Percentiles rank a stretch among this genome's conserved stretches.
These are phyloP conservation scores for Salix exigua DNA, from an alignment of 345 rosid genomes.

Conservation along the genomic window DNA sequence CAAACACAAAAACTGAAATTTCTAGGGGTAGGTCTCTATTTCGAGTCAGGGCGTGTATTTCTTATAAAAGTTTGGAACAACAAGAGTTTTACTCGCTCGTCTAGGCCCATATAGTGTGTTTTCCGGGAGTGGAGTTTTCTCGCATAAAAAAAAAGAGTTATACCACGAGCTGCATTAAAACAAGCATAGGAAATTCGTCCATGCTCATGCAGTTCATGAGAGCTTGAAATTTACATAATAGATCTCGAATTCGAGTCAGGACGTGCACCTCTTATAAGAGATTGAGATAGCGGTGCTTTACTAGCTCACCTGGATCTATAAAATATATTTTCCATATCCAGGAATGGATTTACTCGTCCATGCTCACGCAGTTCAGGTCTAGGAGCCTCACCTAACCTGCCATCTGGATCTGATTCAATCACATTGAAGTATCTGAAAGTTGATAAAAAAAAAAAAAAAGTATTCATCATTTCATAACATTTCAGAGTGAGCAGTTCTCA, in stretches of 20 bases:
- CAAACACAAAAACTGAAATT: too few relatives aligned
- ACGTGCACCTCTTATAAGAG: too few relatives aligned
- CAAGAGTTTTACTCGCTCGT: too few relatives aligned
- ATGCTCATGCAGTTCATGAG: constrained; percentile 71
- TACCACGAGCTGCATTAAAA: constrained; percentile 95
- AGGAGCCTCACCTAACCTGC: constrained; percentile 96
- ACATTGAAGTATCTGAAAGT: constrained; percentile 85
- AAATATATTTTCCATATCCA: too few relatives aligned
- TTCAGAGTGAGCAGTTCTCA: not conserved
- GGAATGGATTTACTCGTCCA: too few relatives aligned
- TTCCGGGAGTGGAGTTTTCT: too few relatives aligned
- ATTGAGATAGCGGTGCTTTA: accelerated
- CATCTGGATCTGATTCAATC: constrained; percentile 94
- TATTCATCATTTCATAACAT: not conserved
- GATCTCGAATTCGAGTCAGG: too few relatives aligned
- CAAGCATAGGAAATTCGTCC: constrained; percentile 97
- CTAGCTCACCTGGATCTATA: too few relatives aligned
- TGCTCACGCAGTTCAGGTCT: constrained; percentile 95
- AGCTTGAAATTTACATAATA: too few relatives aligned
- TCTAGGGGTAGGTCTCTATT: too few relatives aligned
- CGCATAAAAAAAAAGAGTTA: constrained; percentile 20
- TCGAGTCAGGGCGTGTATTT: not conserved
- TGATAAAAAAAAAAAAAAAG: not conserved
- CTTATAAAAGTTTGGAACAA: too few relatives aligned
- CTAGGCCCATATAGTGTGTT: accelerated